phyloP scores from a whole-genome alignment of 176 grass and related monocot genomes.

The Phoenix roebelenii region DNA sequence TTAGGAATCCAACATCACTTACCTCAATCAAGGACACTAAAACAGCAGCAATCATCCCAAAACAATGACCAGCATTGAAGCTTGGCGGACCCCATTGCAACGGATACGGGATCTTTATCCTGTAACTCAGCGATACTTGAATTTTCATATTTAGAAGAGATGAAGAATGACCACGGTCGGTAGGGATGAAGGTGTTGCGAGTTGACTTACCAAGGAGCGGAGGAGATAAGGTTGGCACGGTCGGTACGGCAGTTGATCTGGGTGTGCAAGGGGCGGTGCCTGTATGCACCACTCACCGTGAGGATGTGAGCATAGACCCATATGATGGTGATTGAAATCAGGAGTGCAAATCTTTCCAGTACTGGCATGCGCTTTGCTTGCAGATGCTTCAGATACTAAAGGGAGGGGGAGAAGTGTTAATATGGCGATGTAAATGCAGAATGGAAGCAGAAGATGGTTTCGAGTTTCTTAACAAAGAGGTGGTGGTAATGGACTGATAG shows the following conservation, averaged over 20 bases:
- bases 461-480: no score
- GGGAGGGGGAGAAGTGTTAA: background rate
- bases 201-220: conserved; percentile 43
- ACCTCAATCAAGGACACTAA: conserved; percentile 94
- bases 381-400: conserved; percentile 76
- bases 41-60: conserved; percentile 95
- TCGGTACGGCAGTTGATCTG: conserved; percentile 78
- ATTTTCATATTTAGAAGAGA: background rate
- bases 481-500: no score
- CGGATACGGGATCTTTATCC: conserved; percentile 94
- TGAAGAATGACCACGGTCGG: background rate
- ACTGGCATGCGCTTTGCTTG: conserved; percentile 44
- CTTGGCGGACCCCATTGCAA: conserved; percentile 96
- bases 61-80: conserved; percentile 85
- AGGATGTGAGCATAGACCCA: conserved; percentile 91
- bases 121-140: conserved; percentile 1
- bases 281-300: conserved; percentile 77
- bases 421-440: no score
- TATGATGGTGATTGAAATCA: conserved; percentile 59
- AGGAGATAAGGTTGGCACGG: conserved; percentile 82
- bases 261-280: conserved; percentile 44
- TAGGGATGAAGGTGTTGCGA: conserved; percentile 49
- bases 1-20: background rate
- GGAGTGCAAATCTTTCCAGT: conserved; percentile 77
- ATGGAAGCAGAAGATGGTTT: no score